Percentiles rank a stretch among this genome's conserved stretches.
Conservation (phyloP, 495 filamentous ascomycete genomes). For the Viridothelium virens region DNA sequence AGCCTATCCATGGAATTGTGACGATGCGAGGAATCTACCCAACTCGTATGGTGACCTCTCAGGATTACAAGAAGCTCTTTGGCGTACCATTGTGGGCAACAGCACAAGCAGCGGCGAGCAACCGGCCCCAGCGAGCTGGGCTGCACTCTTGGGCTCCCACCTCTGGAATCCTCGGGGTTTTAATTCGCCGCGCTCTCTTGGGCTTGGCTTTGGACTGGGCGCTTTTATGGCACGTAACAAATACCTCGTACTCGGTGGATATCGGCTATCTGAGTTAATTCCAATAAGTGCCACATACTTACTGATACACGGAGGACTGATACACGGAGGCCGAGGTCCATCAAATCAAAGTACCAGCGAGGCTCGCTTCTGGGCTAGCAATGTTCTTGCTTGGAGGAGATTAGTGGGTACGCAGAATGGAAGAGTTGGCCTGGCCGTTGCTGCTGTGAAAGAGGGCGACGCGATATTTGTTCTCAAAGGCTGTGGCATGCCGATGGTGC, state of each 20-base stretch:
- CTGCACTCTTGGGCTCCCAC: neutral
- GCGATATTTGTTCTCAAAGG: neutral
- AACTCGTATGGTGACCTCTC: neutral
- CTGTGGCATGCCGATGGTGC: neutral
- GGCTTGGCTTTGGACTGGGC: neutral
- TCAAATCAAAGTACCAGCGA: neutral
- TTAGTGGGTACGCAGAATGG: neutral
- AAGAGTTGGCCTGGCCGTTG: neutral
- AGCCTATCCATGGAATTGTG: neutral
- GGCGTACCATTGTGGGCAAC: neutral
- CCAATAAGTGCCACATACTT: neutral
- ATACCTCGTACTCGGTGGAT: neutral
- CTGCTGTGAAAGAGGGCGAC: neutral
- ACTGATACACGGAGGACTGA: neutral
- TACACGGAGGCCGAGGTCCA: neutral
- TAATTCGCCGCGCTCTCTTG: neutral
- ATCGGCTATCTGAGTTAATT: neutral
- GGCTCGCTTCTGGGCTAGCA: neutral
- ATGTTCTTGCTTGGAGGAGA: neutral
- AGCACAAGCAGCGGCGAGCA: neutral
- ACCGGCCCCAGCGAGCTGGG: neutral
- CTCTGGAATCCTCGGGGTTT: neutral
- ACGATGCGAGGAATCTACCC: neutral
- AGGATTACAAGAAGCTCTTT: neutral
- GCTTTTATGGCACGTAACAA: neutral